Conservation (phyloP, 352 stramenopile species). For the Globisporangium solare region DNA sequence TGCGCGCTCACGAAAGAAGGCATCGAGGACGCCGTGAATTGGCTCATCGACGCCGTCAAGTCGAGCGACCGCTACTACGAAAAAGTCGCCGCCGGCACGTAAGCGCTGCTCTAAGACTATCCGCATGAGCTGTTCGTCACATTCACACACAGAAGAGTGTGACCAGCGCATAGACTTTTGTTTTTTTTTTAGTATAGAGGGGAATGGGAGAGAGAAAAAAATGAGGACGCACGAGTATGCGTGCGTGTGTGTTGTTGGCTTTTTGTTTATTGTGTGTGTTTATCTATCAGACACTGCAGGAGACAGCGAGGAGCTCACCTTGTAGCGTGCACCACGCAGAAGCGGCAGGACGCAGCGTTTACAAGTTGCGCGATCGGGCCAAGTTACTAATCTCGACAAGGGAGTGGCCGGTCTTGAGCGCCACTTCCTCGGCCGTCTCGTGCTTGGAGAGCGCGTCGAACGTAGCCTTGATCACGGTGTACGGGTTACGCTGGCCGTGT, state of each 20-base stretch:
- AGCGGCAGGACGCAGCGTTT: constrained; percentile 7
- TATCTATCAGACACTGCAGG: no score
- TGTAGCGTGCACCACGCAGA: no score
- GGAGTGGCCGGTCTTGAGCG: constrained; percentile 89
- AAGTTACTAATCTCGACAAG: constrained; percentile 79
- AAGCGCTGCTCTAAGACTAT: not conserved
- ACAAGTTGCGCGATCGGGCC: constrained; percentile 66
- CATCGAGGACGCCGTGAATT: constrained; percentile 67
- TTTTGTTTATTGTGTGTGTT: no score
- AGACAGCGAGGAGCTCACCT: no score
- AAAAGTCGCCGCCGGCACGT: constrained; percentile 21
- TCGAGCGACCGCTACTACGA: constrained; percentile 62
- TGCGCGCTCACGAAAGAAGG: constrained; percentile 66
- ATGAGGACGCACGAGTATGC: no score
- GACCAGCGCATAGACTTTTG: no score
- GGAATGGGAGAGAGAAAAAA: no score
- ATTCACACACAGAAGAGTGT: no score
- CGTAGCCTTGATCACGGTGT: constrained; percentile 93
- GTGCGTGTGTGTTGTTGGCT: no score
- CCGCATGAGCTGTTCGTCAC: no score
- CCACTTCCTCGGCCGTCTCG: constrained; percentile 92
- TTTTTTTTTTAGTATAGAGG: no score
- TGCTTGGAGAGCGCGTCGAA: constrained; percentile 94
- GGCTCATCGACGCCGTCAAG: constrained; percentile 70
- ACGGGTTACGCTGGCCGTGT: constrained; percentile 92